These are phyloP conservation scores for Mycena sp. DNA, from an alignment of 1,284 basidiomycete species.

Conservation along the genomic window DNA sequence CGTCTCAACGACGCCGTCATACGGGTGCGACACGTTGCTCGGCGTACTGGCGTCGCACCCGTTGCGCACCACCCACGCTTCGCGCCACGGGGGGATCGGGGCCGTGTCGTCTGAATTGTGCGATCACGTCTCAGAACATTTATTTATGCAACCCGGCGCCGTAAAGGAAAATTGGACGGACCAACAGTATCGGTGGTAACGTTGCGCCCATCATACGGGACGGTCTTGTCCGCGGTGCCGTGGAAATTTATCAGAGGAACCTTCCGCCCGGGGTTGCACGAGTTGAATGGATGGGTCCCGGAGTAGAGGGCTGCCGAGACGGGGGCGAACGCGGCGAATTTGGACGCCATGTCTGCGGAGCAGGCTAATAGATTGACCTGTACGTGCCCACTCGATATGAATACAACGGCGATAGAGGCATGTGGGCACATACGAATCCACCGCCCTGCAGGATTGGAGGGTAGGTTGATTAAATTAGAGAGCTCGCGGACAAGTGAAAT, in stretches of 20 bases:
- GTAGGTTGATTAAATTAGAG: not conserved
- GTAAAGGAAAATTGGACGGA: not conserved
- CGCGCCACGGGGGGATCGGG: conserved; percentile 6
- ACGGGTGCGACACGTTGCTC: not conserved
- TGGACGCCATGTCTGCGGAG: not conserved
- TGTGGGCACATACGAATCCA: conserved; percentile 15
- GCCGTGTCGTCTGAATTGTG: conserved; percentile 11
- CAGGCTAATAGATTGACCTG: conserved; percentile 25
- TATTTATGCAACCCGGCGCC: too few species aligned
- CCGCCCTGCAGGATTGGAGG: conserved; percentile 22
- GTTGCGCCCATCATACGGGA: conserved; percentile 21
- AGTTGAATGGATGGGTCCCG: conserved; percentile 12
- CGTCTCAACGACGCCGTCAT: conserved; percentile 3
- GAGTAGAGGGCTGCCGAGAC: conserved; percentile 22
- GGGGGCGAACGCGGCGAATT: conserved; percentile 24
- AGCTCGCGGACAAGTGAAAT: too few species aligned
- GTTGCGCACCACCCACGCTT: conserved; percentile 17
- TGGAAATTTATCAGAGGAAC: conserved; percentile 23
- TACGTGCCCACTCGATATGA: too few species aligned
- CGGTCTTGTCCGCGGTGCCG: conserved; percentile 10
- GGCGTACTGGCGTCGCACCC: conserved; percentile 2
- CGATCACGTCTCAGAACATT: too few species aligned
- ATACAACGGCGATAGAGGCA: not conserved
- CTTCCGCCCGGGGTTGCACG: conserved; percentile 5
- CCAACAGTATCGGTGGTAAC: not conserved